These are phyloP conservation scores for Guadua angustifolia DNA, from an alignment of 176 grass and related monocot species.

Conservation along the genomic window DNA sequence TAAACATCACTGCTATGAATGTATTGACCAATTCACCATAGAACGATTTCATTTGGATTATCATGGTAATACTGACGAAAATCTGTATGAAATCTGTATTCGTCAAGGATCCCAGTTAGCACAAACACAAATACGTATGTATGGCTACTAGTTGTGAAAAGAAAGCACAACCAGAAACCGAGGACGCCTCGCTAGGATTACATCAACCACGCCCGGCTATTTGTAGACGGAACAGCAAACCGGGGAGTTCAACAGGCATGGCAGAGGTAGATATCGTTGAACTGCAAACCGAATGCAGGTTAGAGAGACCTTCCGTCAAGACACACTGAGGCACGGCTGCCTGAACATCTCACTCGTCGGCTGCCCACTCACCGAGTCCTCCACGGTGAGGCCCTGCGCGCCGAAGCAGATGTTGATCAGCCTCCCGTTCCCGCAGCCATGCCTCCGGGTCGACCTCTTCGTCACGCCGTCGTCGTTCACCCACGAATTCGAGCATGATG, in stretches of 20 bases:
- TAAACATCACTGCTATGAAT: not conserved
- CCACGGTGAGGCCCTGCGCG: slow-evolving; percentile 66
- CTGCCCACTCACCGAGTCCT: slow-evolving; percentile 63
- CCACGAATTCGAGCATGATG: slow-evolving; percentile 75
- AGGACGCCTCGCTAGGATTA: not conserved
- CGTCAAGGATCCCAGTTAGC: not conserved
- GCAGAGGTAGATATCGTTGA: not conserved
- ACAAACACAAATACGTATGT: not conserved
- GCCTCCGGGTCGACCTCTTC: slow-evolving; percentile 41
- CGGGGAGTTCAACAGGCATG: not conserved
- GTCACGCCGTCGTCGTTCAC: slow-evolving; percentile 27
- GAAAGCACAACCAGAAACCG: not conserved
- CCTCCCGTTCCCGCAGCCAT: slow-evolving; percentile 57
- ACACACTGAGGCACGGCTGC: slow-evolving; percentile 53
- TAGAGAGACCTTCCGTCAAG: slow-evolving; percentile 26
- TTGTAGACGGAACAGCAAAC: not conserved
- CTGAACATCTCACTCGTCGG: slow-evolving; percentile 62
- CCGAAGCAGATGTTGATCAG: slow-evolving; percentile 93
- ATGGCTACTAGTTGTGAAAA: no score
- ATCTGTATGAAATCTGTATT: not conserved
- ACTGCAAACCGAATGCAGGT: not conserved
- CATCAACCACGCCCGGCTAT: slow-evolving; percentile 11
- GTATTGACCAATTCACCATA: not conserved
- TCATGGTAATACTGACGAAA: not conserved
- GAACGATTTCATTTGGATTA: not conserved